Evolutionary conservation across 2,329 filamentous ascomycete species (phyloP).

Genomic region (Cladophialophora psammophila): DNA sequence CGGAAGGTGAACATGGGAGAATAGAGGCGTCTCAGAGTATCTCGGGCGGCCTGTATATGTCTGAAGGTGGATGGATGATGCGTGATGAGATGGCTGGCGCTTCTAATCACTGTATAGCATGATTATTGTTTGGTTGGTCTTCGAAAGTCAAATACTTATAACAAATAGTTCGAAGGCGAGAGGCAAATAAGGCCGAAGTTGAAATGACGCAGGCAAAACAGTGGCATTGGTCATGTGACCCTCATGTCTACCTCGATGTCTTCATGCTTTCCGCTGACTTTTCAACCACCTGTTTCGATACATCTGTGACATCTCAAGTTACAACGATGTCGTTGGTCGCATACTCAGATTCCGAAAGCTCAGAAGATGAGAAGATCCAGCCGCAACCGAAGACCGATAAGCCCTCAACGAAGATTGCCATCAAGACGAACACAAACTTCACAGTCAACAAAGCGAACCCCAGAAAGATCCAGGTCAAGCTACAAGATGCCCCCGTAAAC

Average conservation of each 20-base stretch:
- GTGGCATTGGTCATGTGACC: conserved; percentile 8
- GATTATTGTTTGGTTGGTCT: neutral
- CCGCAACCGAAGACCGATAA: conserved; percentile 48
- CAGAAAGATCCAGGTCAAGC: conserved; percentile 81
- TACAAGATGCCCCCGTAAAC: conserved; percentile 64
- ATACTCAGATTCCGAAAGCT: conserved; percentile 80
- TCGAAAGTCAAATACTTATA: neutral
- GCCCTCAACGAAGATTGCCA: conserved; percentile 43
- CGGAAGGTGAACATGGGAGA: conserved; percentile 30
- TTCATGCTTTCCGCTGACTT: neutral
- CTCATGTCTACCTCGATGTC: neutral
- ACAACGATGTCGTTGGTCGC: conserved; percentile 75
- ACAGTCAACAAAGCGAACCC: conserved; percentile 82
- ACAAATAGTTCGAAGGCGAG: neutral
- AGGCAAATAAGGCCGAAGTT: neutral
- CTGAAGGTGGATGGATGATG: neutral
- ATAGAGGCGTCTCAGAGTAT: neutral
- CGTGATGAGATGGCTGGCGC: neutral
- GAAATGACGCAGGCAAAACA: neutral
- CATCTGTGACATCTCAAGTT: neutral
- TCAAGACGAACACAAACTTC: conserved; percentile 74
- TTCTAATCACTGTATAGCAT: neutral
- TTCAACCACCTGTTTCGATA: neutral
- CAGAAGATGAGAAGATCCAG: conserved; percentile 64
- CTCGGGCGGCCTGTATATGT: neutral